These are phyloP conservation scores for Exophiala sp. DNA, from an alignment of 2,329 filamentous ascomycete species.

Conservation along the genomic window DNA sequence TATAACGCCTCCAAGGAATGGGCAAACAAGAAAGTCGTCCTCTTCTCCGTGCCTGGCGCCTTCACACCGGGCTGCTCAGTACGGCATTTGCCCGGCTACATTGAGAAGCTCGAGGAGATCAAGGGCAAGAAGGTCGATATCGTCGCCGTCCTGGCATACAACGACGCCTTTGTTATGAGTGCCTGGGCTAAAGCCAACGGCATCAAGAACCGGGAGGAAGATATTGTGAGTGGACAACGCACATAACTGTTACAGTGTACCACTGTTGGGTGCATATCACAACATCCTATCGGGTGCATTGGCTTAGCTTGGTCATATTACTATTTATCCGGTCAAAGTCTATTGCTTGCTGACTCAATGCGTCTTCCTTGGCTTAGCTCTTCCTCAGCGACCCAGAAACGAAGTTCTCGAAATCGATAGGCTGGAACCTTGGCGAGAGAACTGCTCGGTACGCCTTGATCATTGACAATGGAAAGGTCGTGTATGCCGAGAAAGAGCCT, in stretches of 20 bases:
- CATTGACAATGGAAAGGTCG: conserved; percentile 78
- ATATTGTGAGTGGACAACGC: conserved; percentile 51
- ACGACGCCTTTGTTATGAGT: conserved; percentile 83
- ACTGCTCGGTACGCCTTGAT: conserved; percentile 77
- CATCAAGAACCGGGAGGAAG: conserved; percentile 60
- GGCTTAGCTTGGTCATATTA: too few species aligned
- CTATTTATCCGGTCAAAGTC: too few species aligned
- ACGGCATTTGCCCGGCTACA: conserved; percentile 76
- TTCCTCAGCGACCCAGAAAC: conserved; percentile 72
- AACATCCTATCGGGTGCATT: too few species aligned
- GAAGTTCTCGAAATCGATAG: conserved; percentile 73
- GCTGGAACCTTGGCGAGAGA: conserved; percentile 71
- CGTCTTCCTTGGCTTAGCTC: conserved; percentile 44
- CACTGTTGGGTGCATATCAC: too few species aligned
- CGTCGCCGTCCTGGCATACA: conserved; percentile 76
- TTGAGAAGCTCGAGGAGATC: conserved; percentile 66
- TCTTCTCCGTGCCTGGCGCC: conserved; percentile 68
- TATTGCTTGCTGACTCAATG: conserved; percentile 5
- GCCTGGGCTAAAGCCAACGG: conserved; percentile 87
- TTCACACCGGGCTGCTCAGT: conserved; percentile 86
- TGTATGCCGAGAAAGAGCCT: conserved; percentile 72
- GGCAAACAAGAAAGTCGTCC: conserved; percentile 66
- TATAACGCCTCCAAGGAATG: conserved; percentile 78
- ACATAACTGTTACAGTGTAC: background rate
- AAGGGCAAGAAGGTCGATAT: conserved; percentile 78